Conservation (phyloP, 208 protist genomes). For the Naegleria fowleri region DNA sequence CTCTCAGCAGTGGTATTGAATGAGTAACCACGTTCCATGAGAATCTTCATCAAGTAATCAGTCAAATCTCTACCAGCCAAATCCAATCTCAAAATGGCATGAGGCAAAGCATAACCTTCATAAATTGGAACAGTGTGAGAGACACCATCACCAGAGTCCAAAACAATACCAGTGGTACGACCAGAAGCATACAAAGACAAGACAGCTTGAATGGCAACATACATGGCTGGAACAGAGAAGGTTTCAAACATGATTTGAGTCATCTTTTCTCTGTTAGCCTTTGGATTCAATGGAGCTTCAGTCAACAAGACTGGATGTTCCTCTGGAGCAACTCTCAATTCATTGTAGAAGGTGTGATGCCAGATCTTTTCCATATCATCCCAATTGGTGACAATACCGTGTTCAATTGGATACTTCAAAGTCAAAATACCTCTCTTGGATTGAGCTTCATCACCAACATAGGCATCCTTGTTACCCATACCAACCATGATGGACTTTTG, state of each 20-base stretch:
- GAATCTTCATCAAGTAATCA: conserved; percentile 84
- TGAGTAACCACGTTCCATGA: conserved; percentile 66
- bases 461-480: conserved; percentile 81
- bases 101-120: conserved; percentile 44
- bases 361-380: conserved; percentile 97
- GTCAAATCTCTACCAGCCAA: conserved; percentile 83
- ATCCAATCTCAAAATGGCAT: conserved; percentile 74
- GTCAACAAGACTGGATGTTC: conserved; percentile 90
- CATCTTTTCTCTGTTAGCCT: conserved; percentile 85
- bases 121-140: conserved; percentile 31
- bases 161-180: conserved; percentile 23
- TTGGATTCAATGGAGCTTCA: conserved; percentile 81
- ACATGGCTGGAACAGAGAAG: conserved; percentile 77
- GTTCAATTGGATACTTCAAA: conserved; percentile 86
- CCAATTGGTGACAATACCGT: conserved; percentile 95
- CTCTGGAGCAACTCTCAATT: conserved; percentile 90
- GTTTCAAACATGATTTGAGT: conserved; percentile 89
- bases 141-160: conserved; percentile 31
- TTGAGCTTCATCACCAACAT: conserved; percentile 44
- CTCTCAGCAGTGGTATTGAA: conserved; percentile 72
- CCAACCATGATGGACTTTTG: conserved; percentile 87
- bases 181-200: conserved; percentile 75
- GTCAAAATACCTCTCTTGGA: conserved; percentile 69
- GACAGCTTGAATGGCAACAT: conserved; percentile 89
- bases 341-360: conserved; percentile 97